phyloP scores from a whole-genome alignment of 2,329 filamentous ascomycete genomes.

The Annulohypoxylon truncatum region DNA sequence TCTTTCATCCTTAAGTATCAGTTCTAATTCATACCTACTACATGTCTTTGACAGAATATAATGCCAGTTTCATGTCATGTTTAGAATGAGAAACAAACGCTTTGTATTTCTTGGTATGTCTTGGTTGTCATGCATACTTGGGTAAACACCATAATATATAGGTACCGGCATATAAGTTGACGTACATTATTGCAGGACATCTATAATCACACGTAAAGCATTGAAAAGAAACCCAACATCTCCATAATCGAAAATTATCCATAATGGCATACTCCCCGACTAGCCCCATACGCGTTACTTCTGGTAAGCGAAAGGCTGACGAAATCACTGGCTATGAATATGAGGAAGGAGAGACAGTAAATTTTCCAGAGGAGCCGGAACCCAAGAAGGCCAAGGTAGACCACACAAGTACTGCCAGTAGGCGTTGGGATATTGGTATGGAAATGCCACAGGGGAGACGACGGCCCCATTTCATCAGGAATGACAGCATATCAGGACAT shows the following conservation, averaged over 20 bases:
- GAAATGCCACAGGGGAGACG: constrained; percentile 25
- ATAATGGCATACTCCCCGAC: constrained; percentile 4
- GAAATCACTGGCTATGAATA: constrained; percentile 8
- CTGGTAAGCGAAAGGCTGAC: constrained; percentile 25
- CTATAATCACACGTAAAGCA: too few relatives aligned
- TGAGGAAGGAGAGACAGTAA: neutral
- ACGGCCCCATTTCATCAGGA: constrained; percentile 13
- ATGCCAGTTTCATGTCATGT: too few relatives aligned
- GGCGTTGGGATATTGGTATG: constrained; percentile 23
- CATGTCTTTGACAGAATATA: too few relatives aligned
- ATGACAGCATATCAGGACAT: constrained; percentile 7
- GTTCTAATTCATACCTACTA: too few relatives aligned
- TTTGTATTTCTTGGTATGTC: neutral
- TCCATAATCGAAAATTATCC: neutral
- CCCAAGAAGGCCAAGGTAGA: constrained; percentile 3
- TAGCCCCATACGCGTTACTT: neutral
- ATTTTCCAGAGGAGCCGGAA: neutral
- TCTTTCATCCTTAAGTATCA: too few relatives aligned
- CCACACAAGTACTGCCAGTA: neutral
- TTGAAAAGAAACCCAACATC: too few relatives aligned
- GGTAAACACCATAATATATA: too few relatives aligned
- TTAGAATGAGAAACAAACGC: neutral
- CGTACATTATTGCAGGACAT: too few relatives aligned
- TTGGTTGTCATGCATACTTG: too few relatives aligned
- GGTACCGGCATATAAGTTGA: neutral